Conservation (phyloP, 2,329 filamentous ascomycete genomes). For the Ophiocordyceps sinensis region DNA sequence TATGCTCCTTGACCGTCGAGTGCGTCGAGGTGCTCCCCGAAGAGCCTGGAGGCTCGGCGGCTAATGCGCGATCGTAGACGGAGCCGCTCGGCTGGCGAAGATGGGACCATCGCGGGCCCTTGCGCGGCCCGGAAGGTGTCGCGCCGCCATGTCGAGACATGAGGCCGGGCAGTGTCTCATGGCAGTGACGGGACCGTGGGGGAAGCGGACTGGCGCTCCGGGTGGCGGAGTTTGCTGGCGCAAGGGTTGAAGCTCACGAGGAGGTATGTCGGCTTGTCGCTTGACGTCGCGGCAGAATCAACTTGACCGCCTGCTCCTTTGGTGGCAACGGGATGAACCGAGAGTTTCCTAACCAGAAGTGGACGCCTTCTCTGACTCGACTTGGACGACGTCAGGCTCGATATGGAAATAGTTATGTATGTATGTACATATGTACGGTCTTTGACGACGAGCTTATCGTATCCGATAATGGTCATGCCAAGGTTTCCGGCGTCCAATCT, state of each 20-base stretch:
- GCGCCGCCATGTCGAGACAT: conserved; percentile 28
- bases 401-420: too few relatives aligned
- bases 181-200: conserved; percentile 1
- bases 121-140: conserved; percentile 27
- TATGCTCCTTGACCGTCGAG: conserved; percentile 27
- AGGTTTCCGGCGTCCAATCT: too few relatives aligned
- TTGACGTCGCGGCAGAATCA: background rate
- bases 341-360: background rate
- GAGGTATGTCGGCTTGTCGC: background rate
- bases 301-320: background rate
- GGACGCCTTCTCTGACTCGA: too few relatives aligned
- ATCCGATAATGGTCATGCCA: too few relatives aligned
- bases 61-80: conserved; percentile 27
- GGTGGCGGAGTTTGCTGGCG: background rate
- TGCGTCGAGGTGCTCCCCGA: conserved; percentile 34
- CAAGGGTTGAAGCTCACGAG: background rate
- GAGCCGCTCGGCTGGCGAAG: conserved; percentile 36
- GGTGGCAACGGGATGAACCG: background rate
- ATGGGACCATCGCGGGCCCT: conserved; percentile 35
- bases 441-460: too few relatives aligned
- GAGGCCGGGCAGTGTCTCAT: conserved; percentile 7
- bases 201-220: background rate
- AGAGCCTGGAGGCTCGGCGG: conserved; percentile 25
- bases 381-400: too few relatives aligned
- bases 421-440: too few relatives aligned